Conservation (phyloP, 2,329 filamentous ascomycete genomes). For the Apiospora malaysiana region DNA sequence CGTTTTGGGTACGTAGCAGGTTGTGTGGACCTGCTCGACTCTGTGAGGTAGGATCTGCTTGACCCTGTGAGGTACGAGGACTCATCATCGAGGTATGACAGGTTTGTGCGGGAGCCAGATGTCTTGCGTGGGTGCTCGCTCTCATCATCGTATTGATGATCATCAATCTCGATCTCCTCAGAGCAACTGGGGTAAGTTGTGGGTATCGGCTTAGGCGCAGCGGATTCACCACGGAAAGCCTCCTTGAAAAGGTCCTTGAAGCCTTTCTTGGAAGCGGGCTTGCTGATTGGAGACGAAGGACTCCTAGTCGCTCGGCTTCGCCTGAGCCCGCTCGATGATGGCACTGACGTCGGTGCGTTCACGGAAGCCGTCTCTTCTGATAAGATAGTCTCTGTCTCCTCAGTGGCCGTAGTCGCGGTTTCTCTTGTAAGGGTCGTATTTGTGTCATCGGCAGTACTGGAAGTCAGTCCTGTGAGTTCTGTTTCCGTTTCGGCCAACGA, state of each 20-base stretch:
- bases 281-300: slow-evolving; percentile 57
- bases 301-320: slow-evolving; percentile 62
- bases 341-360: not conserved
- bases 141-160: slow-evolving; percentile 33
- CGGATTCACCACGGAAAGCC: slow-evolving; percentile 68
- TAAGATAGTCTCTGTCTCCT: slow-evolving; percentile 17
- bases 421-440: slow-evolving; percentile 10
- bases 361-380: slow-evolving; percentile 15
- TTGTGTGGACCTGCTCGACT: slow-evolving; percentile 31
- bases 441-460: slow-evolving; percentile 14
- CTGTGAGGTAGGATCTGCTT: slow-evolving; percentile 34
- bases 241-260: slow-evolving; percentile 65
- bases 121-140: slow-evolving; percentile 40
- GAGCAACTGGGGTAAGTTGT: slow-evolving; percentile 56
- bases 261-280: slow-evolving; percentile 52
- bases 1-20: slow-evolving; percentile 33
- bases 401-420: not conserved
- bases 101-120: slow-evolving; percentile 40
- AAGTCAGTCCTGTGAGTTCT: slow-evolving; percentile 19
- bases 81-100: slow-evolving; percentile 40
- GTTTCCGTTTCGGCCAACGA: slow-evolving; percentile 12
- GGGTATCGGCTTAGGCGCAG: slow-evolving; percentile 50
- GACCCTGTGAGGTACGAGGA: slow-evolving; percentile 40
- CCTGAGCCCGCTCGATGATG: slow-evolving; percentile 47
- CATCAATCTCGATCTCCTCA: slow-evolving; percentile 41